Percentiles rank a stretch among this genome's conserved stretches.
Evolutionary conservation across 768 basidiomycete genomes (phyloP).

Genomic region (Auricularia sp.): DNA sequence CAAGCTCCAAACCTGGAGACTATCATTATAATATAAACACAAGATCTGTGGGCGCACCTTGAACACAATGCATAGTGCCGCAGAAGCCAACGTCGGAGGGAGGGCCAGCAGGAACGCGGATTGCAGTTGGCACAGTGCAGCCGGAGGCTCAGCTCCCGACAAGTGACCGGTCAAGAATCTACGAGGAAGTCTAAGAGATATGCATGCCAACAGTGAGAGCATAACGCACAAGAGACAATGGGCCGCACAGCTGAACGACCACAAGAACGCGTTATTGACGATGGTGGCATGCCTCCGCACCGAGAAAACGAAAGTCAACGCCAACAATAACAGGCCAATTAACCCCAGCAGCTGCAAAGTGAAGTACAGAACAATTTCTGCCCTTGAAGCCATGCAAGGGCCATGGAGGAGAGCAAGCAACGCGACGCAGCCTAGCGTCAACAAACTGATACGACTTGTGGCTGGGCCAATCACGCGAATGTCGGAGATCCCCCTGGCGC

Average conservation of each 20-base stretch:
- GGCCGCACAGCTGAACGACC: not conserved
- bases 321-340: not conserved
- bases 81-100: not conserved
- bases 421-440: too few relatives aligned
- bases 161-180: constrained; percentile 3
- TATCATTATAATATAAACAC: not conserved
- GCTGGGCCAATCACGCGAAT: not conserved
- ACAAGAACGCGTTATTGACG: not conserved
- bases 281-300: not conserved
- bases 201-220: not conserved
- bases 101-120: constrained; percentile 2
- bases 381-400: too few relatives aligned
- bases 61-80: constrained; percentile 3
- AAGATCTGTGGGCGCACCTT: not conserved
- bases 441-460: too few relatives aligned
- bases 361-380: not conserved
- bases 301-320: not conserved
- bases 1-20: constrained; percentile 2
- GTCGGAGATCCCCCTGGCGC: not conserved
- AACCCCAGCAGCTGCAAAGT: not conserved
- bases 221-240: not conserved
- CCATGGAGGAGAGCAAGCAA: too few relatives aligned
- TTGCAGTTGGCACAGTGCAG: constrained; percentile 3
- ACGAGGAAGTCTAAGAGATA: not conserved
- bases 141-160: constrained; percentile 1